Conservation (phyloP, 73 alveolate species). For the Paramecium sonneborni region DNA sequence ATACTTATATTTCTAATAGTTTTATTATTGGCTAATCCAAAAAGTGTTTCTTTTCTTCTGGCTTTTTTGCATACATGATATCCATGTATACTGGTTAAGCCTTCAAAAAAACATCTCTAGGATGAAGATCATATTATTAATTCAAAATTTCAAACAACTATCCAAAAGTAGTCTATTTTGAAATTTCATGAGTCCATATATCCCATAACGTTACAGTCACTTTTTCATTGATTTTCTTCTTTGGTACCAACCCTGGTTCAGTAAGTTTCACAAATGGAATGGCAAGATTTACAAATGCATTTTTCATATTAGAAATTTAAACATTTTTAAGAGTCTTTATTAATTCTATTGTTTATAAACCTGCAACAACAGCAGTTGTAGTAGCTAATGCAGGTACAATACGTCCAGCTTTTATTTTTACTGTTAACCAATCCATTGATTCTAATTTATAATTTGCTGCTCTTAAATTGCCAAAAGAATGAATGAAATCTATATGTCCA, state of each 20-base stretch:
- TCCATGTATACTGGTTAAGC: conserved; percentile 44
- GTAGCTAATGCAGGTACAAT: conserved; percentile 98
- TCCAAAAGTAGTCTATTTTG: conserved; percentile 15
- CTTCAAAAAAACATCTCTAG: conserved; percentile 31
- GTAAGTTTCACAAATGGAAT: conserved; percentile 59
- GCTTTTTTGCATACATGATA: conserved; percentile 1
- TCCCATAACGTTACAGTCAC: conserved; percentile 64
- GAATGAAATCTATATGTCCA: conserved; percentile 93
- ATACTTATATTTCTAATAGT: neutral
- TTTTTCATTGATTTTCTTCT: conserved; percentile 35
- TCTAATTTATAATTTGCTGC: conserved; percentile 91
- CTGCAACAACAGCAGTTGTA: conserved; percentile 97
- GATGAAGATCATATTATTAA: neutral
- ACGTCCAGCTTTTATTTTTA: conserved; percentile 96
- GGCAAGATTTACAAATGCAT: conserved; percentile 62
- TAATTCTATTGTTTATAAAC: conserved; percentile 87
- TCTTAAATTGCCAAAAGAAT: conserved; percentile 92
- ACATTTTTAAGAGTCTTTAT: conserved; percentile 70
- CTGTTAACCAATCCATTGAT: conserved; percentile 95
- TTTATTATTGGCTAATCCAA: neutral
- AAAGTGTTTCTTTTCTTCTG: neutral
- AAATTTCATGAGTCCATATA: conserved; percentile 51
- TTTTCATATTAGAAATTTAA: conserved; percentile 41
- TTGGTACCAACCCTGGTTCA: conserved; percentile 58
- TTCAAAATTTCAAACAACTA: neutral